Evolutionary conservation across 176 grass and related monocot species (phyloP), one percentile per base, ranked within the genome.

Genomic region (Oryza nivara): DNA sequence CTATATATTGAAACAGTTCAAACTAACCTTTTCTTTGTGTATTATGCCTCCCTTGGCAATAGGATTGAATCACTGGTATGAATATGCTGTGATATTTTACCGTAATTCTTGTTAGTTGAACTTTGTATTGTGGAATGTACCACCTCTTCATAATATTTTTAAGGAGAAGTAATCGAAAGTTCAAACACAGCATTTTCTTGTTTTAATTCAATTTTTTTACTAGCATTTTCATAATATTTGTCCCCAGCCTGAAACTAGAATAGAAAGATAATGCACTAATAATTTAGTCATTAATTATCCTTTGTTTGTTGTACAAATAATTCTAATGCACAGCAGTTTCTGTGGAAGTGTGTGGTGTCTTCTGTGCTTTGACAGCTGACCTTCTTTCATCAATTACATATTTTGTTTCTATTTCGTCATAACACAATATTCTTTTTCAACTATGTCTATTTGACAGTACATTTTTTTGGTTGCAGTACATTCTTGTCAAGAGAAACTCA

Each of bases 381-480:
- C 36, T 11, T 61, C 35, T 43, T 61, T 61, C 40, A n/a, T 72
- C 23, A 56, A 63, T 13, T 44, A 82, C 20, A 17, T 58, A 43
- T 70, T 14, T 58, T 58, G 5, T 63, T 23, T 70, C 16, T 34
- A 45, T 48, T 47, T 67, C 5, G 2, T 72, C 10, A 72, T 72
- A 25, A 20, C 40, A 28, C 68, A 44, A 16, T 71, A 41, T 6
- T 58, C 5, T n/a, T 72, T 40, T 82, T 3, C 1, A 45, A 82
- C 49, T 54, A 15, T 54, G 15, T 82, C 19, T 82, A 12, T 70
- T 58, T 82, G 80, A 72, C 23, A 60, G 6, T 23, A 72, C 0
- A 16, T 0, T 61, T 15, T 44, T 19, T 63, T 41, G 14, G 14
- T 60, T 82, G 80, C 80, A 82, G 68, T 72, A 70, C 67, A 82